A percentile compares a stretch with the other conserved stretches of the same genome.
These are phyloP conservation scores for Solanum arcanum DNA, from an alignment of 257 asterid genomes.

Conservation along the genomic window DNA sequence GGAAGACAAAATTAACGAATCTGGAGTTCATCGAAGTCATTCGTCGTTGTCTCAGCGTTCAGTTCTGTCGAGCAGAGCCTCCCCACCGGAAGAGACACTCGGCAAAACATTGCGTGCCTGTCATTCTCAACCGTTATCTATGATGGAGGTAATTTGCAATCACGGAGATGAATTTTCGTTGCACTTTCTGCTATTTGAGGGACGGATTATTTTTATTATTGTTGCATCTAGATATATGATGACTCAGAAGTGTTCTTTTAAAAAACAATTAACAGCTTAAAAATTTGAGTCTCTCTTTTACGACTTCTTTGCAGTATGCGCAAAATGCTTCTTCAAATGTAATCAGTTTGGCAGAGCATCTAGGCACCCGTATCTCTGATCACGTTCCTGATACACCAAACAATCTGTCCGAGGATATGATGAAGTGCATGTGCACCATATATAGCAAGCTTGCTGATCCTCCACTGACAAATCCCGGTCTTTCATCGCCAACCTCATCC, in stretches of 20 bases:
- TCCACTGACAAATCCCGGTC: conserved; percentile 48
- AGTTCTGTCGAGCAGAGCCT: conserved; percentile 32
- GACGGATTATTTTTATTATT: not conserved
- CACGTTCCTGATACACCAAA: conserved; percentile 75
- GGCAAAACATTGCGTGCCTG: conserved; percentile 76
- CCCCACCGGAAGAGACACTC: conserved; percentile 45
- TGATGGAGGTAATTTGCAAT: conserved; percentile 63
- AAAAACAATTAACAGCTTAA: not conserved
- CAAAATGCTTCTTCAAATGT: conserved; percentile 54
- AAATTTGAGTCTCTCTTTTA: not conserved
- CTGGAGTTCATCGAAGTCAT: conserved; percentile 67
- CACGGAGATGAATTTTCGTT: not conserved
- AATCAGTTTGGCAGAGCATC: conserved; percentile 92
- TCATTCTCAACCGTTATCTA: conserved; percentile 89
- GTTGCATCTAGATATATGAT: not conserved
- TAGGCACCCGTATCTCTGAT: conserved; percentile 80
- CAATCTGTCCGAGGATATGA: conserved; percentile 92
- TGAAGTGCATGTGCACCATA: conserved; percentile 78
- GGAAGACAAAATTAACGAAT: conserved; percentile 41
- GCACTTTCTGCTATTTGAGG: not conserved
- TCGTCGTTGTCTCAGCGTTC: conserved; percentile 69
- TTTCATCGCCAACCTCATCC: conserved; percentile 79
- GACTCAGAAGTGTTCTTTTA: not conserved
- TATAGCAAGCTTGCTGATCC: conserved; percentile 91
- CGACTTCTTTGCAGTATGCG: conserved; percentile 36